Evolutionary conservation across 2,329 filamentous ascomycete species (phyloP).

Genomic region (Colletotrichum agaves): DNA sequence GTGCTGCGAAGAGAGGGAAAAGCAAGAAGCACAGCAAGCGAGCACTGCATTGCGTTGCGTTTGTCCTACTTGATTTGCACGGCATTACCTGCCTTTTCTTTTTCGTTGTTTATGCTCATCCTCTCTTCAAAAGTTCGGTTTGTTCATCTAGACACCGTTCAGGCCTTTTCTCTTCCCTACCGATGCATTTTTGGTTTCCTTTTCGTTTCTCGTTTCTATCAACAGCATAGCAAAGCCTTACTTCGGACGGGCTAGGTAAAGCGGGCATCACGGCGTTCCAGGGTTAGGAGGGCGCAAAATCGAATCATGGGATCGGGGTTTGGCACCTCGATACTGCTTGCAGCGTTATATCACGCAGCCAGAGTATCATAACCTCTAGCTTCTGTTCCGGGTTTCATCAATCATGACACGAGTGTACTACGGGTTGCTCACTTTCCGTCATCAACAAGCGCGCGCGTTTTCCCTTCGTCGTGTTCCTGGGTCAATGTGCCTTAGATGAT

Average conservation of each 20-base stretch:
- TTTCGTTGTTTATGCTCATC: not conserved
- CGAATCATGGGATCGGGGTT: constrained; percentile 1
- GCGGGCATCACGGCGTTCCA: constrained; percentile 16
- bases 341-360: not conserved
- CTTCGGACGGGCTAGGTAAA: constrained; percentile 3
- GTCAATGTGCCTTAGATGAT: no score
- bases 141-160: not conserved
- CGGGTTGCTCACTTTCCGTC: not conserved
- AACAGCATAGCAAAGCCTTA: constrained; percentile 30
- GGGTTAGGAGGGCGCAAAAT: constrained; percentile 6
- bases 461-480: no score
- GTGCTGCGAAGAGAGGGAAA: not conserved
- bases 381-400: not conserved
- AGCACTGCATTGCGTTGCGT: constrained; percentile 28
- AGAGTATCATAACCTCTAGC: not conserved
- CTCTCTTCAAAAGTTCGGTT: not conserved
- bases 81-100: not conserved
- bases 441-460: no score
- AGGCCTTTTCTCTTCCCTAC: not conserved
- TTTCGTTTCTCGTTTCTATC: not conserved
- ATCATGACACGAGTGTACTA: not conserved
- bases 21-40: constrained; percentile 31
- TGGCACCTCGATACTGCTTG: not conserved
- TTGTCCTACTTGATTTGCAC: not conserved
- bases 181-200: not conserved